These are phyloP conservation scores for Platismatia glauca DNA, from an alignment of 495 filamentous ascomycete species.

Conservation along the genomic window DNA sequence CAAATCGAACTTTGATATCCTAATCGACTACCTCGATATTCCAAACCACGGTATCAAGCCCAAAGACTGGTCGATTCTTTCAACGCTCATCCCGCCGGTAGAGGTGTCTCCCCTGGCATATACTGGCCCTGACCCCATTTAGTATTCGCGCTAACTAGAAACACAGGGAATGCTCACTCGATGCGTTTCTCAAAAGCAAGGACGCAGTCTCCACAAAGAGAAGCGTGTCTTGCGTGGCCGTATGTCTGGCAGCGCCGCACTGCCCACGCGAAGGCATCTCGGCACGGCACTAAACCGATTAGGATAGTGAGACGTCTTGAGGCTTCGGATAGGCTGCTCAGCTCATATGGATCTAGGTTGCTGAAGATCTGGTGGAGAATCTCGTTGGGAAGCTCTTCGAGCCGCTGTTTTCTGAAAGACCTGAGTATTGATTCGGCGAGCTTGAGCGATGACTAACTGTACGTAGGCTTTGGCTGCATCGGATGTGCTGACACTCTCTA, in stretches of 20 bases:
- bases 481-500: background rate
- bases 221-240: background rate
- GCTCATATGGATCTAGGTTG: background rate
- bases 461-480: background rate
- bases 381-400: slow-evolving; percentile 5
- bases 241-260: slow-evolving; percentile 8
- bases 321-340: background rate
- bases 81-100: background rate
- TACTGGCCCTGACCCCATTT: background rate
- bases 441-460: background rate
- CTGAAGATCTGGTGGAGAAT: background rate
- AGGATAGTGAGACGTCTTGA: background rate
- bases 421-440: background rate
- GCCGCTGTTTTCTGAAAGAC: background rate
- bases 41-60: background rate
- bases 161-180: background rate
- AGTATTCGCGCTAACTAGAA: background rate
- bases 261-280: background rate
- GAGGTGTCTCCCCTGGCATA: background rate
- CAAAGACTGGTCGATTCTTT: background rate
- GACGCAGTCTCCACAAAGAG: background rate
- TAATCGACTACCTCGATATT: background rate
- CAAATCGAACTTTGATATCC: background rate
- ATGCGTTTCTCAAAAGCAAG: background rate
- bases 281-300: background rate